Conservation (phyloP, 2,329 filamentous ascomycete genomes). For the Colletotrichum sp. region DNA sequence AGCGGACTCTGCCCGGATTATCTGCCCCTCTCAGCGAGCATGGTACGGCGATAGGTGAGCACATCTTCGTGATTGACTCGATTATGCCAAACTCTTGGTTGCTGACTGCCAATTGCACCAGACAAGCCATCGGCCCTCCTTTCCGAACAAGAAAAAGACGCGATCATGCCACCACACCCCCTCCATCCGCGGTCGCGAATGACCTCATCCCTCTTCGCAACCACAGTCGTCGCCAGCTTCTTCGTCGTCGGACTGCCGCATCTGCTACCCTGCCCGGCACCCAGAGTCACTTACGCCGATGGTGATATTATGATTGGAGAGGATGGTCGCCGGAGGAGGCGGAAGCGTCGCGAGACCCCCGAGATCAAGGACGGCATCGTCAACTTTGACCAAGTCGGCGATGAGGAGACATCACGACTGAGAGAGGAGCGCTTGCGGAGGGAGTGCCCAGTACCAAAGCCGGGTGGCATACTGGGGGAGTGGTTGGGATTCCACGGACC, state of each 20-base stretch:
- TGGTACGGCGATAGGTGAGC: constrained; percentile 21
- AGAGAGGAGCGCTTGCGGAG: constrained; percentile 55
- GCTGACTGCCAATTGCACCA: constrained; percentile 11
- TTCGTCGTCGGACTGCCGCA: constrained; percentile 92
- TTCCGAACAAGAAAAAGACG: constrained; percentile 5
- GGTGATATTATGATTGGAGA: constrained; percentile 56
- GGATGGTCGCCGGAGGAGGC: constrained; percentile 49
- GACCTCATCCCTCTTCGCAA: constrained; percentile 93
- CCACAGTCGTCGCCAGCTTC: constrained; percentile 89
- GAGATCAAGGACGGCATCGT: constrained; percentile 52
- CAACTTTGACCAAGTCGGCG: constrained; percentile 47
- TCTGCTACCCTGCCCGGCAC: constrained; percentile 87
- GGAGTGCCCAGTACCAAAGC: constrained; percentile 94
- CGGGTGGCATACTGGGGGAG: constrained; percentile 77
- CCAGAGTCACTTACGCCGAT: constrained; percentile 77
- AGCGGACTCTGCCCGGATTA: not conserved
- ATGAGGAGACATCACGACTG: constrained; percentile 36
- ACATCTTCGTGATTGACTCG: not conserved
- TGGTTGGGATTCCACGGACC: constrained; percentile 70
- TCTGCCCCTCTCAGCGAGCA: constrained; percentile 9
- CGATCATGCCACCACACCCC: constrained; percentile 75
- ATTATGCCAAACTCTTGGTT: not conserved
- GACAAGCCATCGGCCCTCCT: not conserved
- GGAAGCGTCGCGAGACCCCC: constrained; percentile 40
- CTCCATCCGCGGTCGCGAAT: constrained; percentile 93